Base-by-base conservation (phyloP, 345 rosid genomes). In the Gossypium arboreum region DNA sequence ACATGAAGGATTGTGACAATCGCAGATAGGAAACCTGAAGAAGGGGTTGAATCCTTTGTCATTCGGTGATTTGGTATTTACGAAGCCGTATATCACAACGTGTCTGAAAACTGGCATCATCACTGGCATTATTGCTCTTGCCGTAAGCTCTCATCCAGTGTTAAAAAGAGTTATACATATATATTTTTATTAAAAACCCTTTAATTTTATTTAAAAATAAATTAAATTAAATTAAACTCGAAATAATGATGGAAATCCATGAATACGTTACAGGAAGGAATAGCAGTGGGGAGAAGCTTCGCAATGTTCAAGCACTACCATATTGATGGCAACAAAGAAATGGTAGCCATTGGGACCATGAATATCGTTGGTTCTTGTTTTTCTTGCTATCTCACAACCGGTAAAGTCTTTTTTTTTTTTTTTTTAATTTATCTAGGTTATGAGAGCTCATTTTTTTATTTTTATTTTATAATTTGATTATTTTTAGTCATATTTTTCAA, bases 231-330 rank as follows among this genome's bases (percentile, higher is more conserved):
- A 34, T 34, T 34, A 34, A 34, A 1, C 39, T 4, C 41, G 41
- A 34, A 5, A 34, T 34, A 34, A 34, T 34, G 7, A 34, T 34
- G 0, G 41, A 34, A 34, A 34, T 5, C 41, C 41, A 34, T 34
- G 41, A 34, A 18, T 45, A n/a, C 62, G 9, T 57, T 4, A 22
- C 90, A 92, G 98, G 98, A 94, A 85, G 97, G 98, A 24, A 92
- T 94, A 77, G 98, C 98, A 4, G 98, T 94, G 4, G 98, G 98
- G 17, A 87, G 97, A 83, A 94, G 97, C 73, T 94, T 94, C 69
- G 88, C 98, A 17, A 84, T 92, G 98, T 89, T 86, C 82, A 94
- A 92, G 87, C 88, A 92, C 63, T 94, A 94, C 86, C 86, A 92
- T 73, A 86, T 94, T 16, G 97, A 94, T 80, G 97, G 97, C 3